Evolutionary conservation across 441 rosid species (phyloP), one percentile per base, ranked within the genome.

Genomic region (Eruca vesicaria): DNA sequence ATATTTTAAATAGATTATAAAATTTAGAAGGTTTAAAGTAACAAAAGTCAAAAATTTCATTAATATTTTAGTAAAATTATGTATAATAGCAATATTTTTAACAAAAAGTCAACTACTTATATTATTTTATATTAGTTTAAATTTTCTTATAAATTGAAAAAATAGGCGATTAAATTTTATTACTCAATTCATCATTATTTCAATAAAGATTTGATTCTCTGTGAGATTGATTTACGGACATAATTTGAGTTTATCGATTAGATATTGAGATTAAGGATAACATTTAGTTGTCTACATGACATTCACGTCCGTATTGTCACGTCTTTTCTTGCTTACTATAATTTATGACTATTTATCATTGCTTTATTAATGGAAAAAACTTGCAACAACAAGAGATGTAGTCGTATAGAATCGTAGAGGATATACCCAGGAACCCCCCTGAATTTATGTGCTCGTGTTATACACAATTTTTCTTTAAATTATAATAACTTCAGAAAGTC

Each of bases 251-350:
- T 43, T 43, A 43, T 43, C 7, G 52, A 15, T 53, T 53, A 53
- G 7, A 53, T 53, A 26, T 11, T 41, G 12, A 56, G 32, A 57
- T 16, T 19, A 65, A 58, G 45, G 64, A 64, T 64, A 18, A 21
- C 50, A 50, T 23, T 67, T 78, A 78, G 81, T 78, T 73, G 81
- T 10, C 66, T 16, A 19, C 78, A 73, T 60, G 78, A 67, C 78
- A 38, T 53, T 67, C 55, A 62, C 26, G 26, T 62, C 52, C 3
- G 14, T 41, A 59, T 33, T 58, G 63, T 58, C 65, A 71, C 71
- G 78, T 72, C 73, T 45, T 61, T 4, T 68, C 3, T 50, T 35
- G 38, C 15, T 2, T 32, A 41, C 58, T 26, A 33, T 45, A 59
- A 32, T 32, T 15, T 55, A 60, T 67, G 36, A 63, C 20, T 19